phyloP scores from a whole-genome alignment of 2,329 filamentous ascomycete species.

The Trichoderma atroviride region DNA sequence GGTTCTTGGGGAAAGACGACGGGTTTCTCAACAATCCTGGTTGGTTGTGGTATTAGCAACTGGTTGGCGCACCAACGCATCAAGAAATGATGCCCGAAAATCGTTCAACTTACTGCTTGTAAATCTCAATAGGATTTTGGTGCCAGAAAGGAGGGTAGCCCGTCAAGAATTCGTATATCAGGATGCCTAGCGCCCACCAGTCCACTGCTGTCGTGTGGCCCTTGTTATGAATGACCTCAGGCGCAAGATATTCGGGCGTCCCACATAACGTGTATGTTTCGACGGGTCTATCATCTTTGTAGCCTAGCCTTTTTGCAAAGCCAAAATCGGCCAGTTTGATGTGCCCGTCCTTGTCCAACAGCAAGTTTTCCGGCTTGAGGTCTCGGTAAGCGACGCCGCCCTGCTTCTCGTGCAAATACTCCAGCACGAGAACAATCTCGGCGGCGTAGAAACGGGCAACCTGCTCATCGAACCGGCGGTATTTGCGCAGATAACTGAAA shows the following conservation, averaged over 20 bases:
- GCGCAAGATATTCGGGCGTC: slow-evolving; percentile 81
- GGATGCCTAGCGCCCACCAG: slow-evolving; percentile 85
- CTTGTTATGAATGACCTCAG: slow-evolving; percentile 83
- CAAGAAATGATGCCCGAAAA: neutral
- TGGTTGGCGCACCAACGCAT: neutral
- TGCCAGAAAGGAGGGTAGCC: slow-evolving; percentile 88
- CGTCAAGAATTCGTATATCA: slow-evolving; percentile 83
- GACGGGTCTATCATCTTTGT: slow-evolving; percentile 50
- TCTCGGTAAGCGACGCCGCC: slow-evolving; percentile 79
- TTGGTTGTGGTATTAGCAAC: neutral
- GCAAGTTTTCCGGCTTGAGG: slow-evolving; percentile 80
- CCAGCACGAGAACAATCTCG: slow-evolving; percentile 79
- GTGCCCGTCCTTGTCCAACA: slow-evolving; percentile 76
- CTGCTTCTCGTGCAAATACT: slow-evolving; percentile 78
- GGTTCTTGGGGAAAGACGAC: slow-evolving; percentile 73
- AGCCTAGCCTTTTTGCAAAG: slow-evolving; percentile 77
- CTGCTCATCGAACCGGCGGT: slow-evolving; percentile 76
- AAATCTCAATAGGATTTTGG: slow-evolving; percentile 83
- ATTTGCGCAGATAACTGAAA: slow-evolving; percentile 78
- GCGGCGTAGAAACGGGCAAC: slow-evolving; percentile 81
- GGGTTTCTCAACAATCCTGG: slow-evolving; percentile 76
- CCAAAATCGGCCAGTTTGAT: slow-evolving; percentile 85
- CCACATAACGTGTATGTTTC: slow-evolving; percentile 85
- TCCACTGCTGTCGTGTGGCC: slow-evolving; percentile 76
- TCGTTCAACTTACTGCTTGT: slow-evolving; percentile 64